Evolutionary conservation across 148 eudicot species (phyloP).

Genomic region (Fagopyrum esculentum): DNA sequence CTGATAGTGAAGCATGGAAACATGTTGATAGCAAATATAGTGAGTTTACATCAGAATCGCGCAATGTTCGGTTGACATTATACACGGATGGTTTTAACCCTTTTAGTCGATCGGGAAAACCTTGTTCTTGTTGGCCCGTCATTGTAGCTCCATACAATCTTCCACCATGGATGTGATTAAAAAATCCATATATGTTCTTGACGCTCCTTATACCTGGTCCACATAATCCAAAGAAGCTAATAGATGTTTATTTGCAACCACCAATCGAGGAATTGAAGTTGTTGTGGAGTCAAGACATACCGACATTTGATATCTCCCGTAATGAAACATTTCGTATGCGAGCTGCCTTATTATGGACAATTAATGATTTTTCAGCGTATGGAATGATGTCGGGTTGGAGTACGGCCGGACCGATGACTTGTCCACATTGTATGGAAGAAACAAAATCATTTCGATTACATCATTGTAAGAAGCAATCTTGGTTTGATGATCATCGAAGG

Average conservation of each 20-base stretch:
- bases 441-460: too few species aligned
- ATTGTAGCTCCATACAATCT: neutral
- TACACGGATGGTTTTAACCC: neutral
- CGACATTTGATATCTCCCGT: neutral
- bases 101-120: neutral
- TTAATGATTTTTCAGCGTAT: too few species aligned
- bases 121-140: neutral
- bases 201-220: neutral
- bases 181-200: neutral
- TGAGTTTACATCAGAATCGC: neutral
- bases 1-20: slow-evolving; percentile 3
- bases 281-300: neutral
- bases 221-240: neutral
- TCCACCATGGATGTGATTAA: neutral
- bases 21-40: neutral
- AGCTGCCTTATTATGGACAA: too few species aligned
- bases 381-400: too few species aligned
- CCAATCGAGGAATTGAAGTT: neutral
- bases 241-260: neutral
- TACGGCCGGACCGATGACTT: too few species aligned
- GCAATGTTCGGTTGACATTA: neutral
- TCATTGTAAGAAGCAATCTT: too few species aligned
- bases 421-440: too few species aligned
- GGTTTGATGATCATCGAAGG: too few species aligned
- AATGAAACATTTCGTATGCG: too few species aligned